phyloP scores from a whole-genome alignment of 257 asterid species.

The Capsicum pubescens region DNA sequence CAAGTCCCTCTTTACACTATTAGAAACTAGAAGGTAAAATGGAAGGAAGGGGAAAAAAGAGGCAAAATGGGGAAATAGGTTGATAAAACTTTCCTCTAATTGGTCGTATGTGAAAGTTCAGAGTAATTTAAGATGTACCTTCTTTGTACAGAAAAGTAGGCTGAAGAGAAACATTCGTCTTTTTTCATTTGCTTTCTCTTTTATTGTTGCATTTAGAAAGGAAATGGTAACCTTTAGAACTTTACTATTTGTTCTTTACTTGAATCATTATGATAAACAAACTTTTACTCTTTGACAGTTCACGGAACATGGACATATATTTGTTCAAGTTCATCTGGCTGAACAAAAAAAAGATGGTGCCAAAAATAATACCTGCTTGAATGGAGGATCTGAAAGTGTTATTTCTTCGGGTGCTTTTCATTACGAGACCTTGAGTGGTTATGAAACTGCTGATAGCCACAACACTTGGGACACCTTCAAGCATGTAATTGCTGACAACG shows the following conservation, averaged over 20 bases:
- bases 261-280: neutral
- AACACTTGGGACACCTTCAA: constrained; percentile 73
- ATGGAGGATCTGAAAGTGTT: constrained; percentile 53
- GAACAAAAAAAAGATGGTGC: constrained; percentile 55
- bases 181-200: neutral
- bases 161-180: neutral
- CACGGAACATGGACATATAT: constrained; percentile 86
- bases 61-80: neutral
- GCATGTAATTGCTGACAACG: constrained; percentile 54
- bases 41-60: neutral
- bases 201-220: neutral
- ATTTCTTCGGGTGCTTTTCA: constrained; percentile 42
- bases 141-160: neutral
- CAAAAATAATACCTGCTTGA: constrained; percentile 42
- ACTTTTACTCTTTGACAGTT: constrained; percentile 51
- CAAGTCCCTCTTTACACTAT: neutral
- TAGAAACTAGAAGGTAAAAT: neutral
- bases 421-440: constrained; percentile 75
- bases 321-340: constrained; percentile 81
- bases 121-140: constrained; percentile 5
- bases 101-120: neutral
- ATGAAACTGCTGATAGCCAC: constrained; percentile 79
- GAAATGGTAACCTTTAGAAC: neutral
- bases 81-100: neutral
- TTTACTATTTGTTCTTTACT: neutral